Evolutionary conservation across 768 basidiomycete species (phyloP), one percentile per base, ranked within the genome.

Genomic region (Kwoniella botswanensis): DNA sequence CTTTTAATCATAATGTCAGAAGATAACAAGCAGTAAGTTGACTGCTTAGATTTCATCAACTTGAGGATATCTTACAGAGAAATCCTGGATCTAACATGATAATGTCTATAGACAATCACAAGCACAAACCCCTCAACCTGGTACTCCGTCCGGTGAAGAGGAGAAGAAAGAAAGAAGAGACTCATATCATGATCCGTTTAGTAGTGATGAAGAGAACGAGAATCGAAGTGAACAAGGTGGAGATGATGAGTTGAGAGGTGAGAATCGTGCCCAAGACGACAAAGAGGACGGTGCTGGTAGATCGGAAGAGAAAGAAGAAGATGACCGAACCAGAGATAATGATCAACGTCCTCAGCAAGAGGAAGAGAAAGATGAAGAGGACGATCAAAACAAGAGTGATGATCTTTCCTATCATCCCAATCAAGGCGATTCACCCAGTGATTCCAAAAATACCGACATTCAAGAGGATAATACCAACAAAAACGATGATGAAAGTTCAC

Each of bases 121-220:
- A 52, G 7, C 18, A 11, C 44, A 2, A 11, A 41, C 17, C 50
- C 24, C 13, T 41, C 29, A 18, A 42, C 52, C 29, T 35, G 17
- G 41, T 21, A 56, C 64, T 22, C 63, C 62, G 15, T 50, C 35
- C 15, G n/a, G 17, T 3, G 52, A 65, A 57, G 64, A 65, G n/a
- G 64, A 65, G n/a, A n/a, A 53, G 15, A 55, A 46, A 56, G 35
- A 29, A 9, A 65, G 54, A n/a, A 55, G 64, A 22, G 15, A 35
- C 26, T 67, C 65, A 12, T 67, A 52, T 22, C 56, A 67, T 54
- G 65, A 67, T 58, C 44, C 42, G 18, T 50, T 24, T 17, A 50
- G 44, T 10, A n/a, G 55, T 24, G 29, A 60, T 52, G 65, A 67
- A 35, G 22, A 55, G 54, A 55, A 55, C 21, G 54, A n/a, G 24